Base-by-base conservation (phyloP, 2,329 filamentous ascomycete genomes). In the Monilinia fructicola region DNA sequence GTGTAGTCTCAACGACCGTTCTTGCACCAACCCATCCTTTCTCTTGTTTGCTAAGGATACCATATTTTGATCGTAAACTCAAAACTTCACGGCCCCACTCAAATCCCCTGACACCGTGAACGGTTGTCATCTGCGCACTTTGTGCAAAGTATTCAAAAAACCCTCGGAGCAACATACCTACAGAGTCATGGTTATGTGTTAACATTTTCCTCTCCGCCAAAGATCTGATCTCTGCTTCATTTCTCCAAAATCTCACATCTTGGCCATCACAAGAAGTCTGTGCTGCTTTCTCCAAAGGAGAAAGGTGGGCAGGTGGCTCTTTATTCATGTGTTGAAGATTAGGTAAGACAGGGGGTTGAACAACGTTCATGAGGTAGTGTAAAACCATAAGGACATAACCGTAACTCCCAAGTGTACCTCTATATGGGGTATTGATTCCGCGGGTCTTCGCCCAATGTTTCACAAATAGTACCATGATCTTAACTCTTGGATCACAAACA, bases 371-470 rank as follows among this genome's bases (percentile, higher is more conserved):
- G 38, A 97, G 84, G 74, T 94, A 97, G 78, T 97, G 93, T 21
- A 97, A 81, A 5, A 96, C 88, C 93, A 97, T 96, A 50, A 97
- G 80, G 6, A 95, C 92, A 77, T 94, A 97, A 60, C 93, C 93
- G 74, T 97, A 97, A 71, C 91, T 94, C 63, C 90, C 93, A 23
- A 97, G 81, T 0, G 92, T 96, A 53, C 93, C 93, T 48, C 89
- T 88, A 75, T 96, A 96, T 2, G 91, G 88, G 53, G 89, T 91
- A 78, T 97, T 97, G 79, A 97, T 93, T 69, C 88, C 90, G 56
- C 93, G 87, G 38, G 84, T 83, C 77, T 95, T 96, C 35, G 92
- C 92, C 93, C 93, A 97, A 69, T 92, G 85, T 78, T 97, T 97
- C 75, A 97, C 82, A 75, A 97, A 96, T 11, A 96, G 79, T 0